A percentile compares a stretch with the other conserved stretches of the same genome.
phyloP scores from a whole-genome alignment of 108 stramenopile species.

The Pseudonitzschia pungens region DNA sequence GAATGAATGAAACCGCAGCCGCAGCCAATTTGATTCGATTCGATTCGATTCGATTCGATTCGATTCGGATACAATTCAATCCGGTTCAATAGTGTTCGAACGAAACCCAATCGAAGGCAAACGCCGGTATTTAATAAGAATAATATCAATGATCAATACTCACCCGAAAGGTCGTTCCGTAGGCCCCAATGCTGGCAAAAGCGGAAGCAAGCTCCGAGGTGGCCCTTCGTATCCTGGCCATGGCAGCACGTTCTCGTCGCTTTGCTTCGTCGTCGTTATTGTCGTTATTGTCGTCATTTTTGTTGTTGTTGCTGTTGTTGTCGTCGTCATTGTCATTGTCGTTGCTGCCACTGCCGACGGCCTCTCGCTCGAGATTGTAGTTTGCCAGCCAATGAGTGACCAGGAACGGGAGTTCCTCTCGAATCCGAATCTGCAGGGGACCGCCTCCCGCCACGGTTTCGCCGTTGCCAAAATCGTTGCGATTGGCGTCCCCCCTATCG shows the following conservation, averaged over 20 bases:
- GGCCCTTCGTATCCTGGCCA: conserved; percentile 49
- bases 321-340: background rate
- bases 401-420: conserved; percentile 70
- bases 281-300: background rate
- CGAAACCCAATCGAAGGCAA: background rate
- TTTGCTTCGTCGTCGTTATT: conserved; percentile 6
- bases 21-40: too few relatives aligned
- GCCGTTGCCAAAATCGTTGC: background rate
- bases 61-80: too few relatives aligned
- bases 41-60: too few relatives aligned
- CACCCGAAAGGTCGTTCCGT: conserved; percentile 48
- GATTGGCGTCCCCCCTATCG: too few relatives aligned
- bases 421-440: background rate
- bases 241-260: conserved; percentile 28
- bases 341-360: background rate
- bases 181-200: conserved; percentile 70
- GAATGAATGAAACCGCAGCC: conserved; percentile 5
- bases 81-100: too few relatives aligned
- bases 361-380: conserved; percentile 21
- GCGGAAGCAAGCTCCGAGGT: conserved; percentile 70
- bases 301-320: background rate
- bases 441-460: background rate
- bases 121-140: too few relatives aligned
- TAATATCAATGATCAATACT: too few relatives aligned
- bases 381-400: conserved; percentile 80